Evolutionary conservation across 1,284 basidiomycete species (phyloP), one percentile per base, ranked within the genome.

Genomic region (Puccinia triticina): DNA sequence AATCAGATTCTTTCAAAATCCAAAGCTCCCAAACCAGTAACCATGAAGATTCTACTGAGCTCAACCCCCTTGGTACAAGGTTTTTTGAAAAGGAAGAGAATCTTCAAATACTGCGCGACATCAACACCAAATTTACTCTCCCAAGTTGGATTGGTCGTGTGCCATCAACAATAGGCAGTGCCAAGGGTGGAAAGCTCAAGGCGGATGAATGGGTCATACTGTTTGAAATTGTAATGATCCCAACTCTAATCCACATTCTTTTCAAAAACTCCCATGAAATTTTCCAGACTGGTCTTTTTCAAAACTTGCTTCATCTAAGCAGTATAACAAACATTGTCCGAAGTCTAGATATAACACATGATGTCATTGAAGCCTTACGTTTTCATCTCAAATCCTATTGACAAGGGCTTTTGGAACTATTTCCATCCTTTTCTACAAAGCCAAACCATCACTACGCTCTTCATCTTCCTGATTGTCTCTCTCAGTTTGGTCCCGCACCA

Each of bases 361-460:
- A 66, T 2, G 67, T 50, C n/a, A 72, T 81, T 48, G 43, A 72
- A 57, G 53, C 78, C 40, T 43, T 81, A 8, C 34, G 23, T 1
- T 4, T 59, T 61, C 66, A 72, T 46, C n/a, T 81, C n/a, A 57
- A 72, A 72, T 55, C 37, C 21, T 73, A 80, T 73, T 26, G 50
- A 10, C 48, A 81, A n/a, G 78, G 78, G 59, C 48, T 72, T 73
- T 40, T 32, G 21, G 40, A 64, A 21, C 29, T 81, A n/a, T 81
- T 59, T 46, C 67, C 67, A 34, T 53, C 67, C 3, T 61, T 81
- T 43, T 12, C 57, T 23, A 34, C 57, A 2, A 40, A 59, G 43
- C 78, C 71, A 37, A 81, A 81, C 32, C 69, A 81, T 66, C 78
- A 81, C 55, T 48, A 61, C 8, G 78, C 78, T 32, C 78, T 81